These are phyloP conservation scores for Entomortierella beljakovae DNA, from an alignment of 192 early-diverging fungal genomes.

Conservation along the genomic window DNA sequence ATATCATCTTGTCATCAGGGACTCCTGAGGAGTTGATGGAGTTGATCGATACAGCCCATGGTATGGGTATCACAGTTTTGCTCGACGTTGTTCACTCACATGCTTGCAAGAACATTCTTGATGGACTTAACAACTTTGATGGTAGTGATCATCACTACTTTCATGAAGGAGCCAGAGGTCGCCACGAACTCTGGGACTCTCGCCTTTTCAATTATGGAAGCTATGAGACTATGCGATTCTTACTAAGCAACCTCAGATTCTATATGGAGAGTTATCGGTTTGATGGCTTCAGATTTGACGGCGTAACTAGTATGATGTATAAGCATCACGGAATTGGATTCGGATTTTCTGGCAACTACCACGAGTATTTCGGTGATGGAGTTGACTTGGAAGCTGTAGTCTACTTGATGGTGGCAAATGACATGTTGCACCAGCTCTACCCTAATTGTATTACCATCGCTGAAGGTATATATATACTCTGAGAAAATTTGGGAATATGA, in stretches of 20 bases:
- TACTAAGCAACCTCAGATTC: constrained; percentile 94
- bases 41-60: constrained; percentile 92
- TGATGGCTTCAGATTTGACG: constrained; percentile 99
- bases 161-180: constrained; percentile 86
- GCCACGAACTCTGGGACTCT: constrained; percentile 94
- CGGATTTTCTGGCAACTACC: constrained; percentile 92
- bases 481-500: background rate
- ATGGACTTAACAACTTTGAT: constrained; percentile 96
- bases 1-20: constrained; percentile 25
- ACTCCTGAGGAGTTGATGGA: constrained; percentile 94
- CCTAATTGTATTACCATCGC: constrained; percentile 89
- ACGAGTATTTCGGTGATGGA: constrained; percentile 91
- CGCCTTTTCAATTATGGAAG: constrained; percentile 96
- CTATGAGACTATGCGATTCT: constrained; percentile 92
- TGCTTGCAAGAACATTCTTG: constrained; percentile 93
- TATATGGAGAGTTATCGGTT: constrained; percentile 92
- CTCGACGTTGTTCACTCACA: constrained; percentile 98
- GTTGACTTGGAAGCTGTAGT: constrained; percentile 89
- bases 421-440: constrained; percentile 80
- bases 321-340: constrained; percentile 94
- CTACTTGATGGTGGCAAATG: constrained; percentile 86
- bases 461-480: constrained; percentile 72
- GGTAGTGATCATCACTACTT: constrained; percentile 97
- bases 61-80: constrained; percentile 87
- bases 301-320: constrained; percentile 98